Conservation (phyloP, 2,329 filamentous ascomycete genomes). For the Venturia asperata region DNA sequence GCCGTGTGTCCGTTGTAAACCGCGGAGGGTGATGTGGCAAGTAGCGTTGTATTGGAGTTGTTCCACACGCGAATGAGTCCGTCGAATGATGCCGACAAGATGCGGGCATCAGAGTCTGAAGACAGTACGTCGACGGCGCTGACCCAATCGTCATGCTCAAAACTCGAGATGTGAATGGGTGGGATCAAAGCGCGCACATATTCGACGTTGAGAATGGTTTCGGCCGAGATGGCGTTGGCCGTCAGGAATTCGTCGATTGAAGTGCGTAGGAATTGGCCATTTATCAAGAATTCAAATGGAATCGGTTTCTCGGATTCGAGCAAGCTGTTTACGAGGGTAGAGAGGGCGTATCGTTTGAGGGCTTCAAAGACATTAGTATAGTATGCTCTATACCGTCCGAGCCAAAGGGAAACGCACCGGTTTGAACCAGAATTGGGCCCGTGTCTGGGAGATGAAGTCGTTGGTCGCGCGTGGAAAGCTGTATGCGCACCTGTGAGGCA, state of each 20-base stretch:
- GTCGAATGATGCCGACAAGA: slow-evolving; percentile 92
- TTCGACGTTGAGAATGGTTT: slow-evolving; percentile 80
- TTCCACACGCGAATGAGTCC: slow-evolving; percentile 86
- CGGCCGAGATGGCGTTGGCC: slow-evolving; percentile 77
- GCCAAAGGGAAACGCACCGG: slow-evolving; percentile 36
- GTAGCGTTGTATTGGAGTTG: slow-evolving; percentile 65
- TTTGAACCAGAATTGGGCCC: slow-evolving; percentile 52
- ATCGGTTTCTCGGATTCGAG: slow-evolving; percentile 55
- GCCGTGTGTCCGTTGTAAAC: slow-evolving; percentile 64
- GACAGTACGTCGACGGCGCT: slow-evolving; percentile 79
- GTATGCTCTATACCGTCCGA: neutral
- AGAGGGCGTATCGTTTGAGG: slow-evolving; percentile 52
- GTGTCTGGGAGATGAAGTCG: slow-evolving; percentile 49
- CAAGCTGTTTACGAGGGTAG: slow-evolving; percentile 56
- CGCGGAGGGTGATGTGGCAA: slow-evolving; percentile 65
- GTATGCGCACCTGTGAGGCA: slow-evolving; percentile 45
- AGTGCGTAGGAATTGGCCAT: slow-evolving; percentile 83
- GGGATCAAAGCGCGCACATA: slow-evolving; percentile 90
- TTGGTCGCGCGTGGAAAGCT: slow-evolving; percentile 46
- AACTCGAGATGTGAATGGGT: slow-evolving; percentile 81
- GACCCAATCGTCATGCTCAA: slow-evolving; percentile 97
- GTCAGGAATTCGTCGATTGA: slow-evolving; percentile 87
- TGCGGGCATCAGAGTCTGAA: slow-evolving; percentile 57
- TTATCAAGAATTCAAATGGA: slow-evolving; percentile 91
- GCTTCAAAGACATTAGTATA: slow-evolving; percentile 30